A percentile compares a stretch with the other conserved stretches of the same genome.
phyloP scores from a whole-genome alignment of 345 rosid species.

The Hypericum androsaemum region DNA sequence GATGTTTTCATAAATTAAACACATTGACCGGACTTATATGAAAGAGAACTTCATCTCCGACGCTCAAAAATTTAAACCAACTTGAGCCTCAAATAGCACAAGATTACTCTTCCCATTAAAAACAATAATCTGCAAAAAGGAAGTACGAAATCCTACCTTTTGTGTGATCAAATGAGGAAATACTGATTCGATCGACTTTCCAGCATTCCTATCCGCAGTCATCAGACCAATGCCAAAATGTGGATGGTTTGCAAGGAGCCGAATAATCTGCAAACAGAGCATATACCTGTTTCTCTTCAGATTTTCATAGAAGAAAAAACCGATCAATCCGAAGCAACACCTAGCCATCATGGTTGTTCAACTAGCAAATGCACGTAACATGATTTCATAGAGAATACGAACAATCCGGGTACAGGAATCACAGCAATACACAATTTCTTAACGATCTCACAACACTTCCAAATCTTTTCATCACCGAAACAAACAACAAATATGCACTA shows the following conservation, averaged over 20 bases:
- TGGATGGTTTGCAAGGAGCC: conserved; percentile 77
- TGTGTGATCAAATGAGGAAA: conserved; percentile 71
- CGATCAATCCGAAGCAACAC: no score
- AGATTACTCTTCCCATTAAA: no score
- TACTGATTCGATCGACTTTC: conserved; percentile 75
- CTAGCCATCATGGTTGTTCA: no score
- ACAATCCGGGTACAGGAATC: no score
- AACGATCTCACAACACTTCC: neutral
- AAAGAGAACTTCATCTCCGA: no score
- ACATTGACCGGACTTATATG: neutral
- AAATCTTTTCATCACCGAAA: neutral
- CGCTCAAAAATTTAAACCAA: no score
- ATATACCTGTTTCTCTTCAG: neutral
- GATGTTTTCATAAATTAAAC: neutral
- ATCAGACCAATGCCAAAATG: conserved; percentile 57
- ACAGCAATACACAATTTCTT: neutral
- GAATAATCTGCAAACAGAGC: conserved; percentile 48
- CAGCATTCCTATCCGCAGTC: conserved; percentile 99
- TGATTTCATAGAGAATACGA: no score
- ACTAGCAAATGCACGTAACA: no score
- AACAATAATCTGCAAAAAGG: no score
- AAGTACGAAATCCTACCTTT: conserved; percentile 30
- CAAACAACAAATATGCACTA: conserved; percentile 7
- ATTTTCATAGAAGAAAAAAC: no score
- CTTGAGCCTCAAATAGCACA: no score